Evolutionary conservation across 2,329 filamentous ascomycete genomes (phyloP).

Genomic region (Pseudofabraea citricarpa): DNA sequence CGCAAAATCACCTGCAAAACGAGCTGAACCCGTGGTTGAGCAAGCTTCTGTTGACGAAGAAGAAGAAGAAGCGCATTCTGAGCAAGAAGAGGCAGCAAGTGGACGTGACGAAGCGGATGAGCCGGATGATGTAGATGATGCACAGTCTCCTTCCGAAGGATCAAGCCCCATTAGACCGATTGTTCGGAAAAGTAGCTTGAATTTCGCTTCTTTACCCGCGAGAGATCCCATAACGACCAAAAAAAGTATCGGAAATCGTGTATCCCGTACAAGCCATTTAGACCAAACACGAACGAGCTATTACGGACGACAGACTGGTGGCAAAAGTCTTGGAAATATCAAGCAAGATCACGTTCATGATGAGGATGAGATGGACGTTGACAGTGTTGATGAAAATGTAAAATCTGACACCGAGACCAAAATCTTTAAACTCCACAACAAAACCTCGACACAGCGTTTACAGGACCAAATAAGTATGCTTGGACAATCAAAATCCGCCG

Average conservation of each 20-base stretch:
- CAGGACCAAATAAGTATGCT: conserved; percentile 86
- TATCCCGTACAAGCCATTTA: conserved; percentile 73
- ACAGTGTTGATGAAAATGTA: conserved; percentile 10
- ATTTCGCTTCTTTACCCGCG: conserved; percentile 87
- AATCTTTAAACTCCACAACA: conserved; percentile 60
- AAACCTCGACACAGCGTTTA: conserved; percentile 88
- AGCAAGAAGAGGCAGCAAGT: neutral
- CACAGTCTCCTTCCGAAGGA: conserved; percentile 59
- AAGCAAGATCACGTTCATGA: conserved; percentile 43
- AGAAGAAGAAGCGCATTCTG: conserved; percentile 4
- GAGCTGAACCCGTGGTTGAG: neutral
- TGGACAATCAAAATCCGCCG: conserved; percentile 44
- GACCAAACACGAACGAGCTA: conserved; percentile 71
- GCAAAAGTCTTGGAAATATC: conserved; percentile 60
- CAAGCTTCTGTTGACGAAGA: neutral
- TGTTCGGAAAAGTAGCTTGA: conserved; percentile 89
- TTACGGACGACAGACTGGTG: conserved; percentile 67
- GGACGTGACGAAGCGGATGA: conserved; percentile 12
- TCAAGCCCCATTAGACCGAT: conserved; percentile 73
- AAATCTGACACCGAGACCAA: conserved; percentile 39
- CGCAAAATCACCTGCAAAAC: conserved; percentile 6
- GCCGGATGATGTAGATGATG: conserved; percentile 37
- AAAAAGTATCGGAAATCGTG: conserved; percentile 71
- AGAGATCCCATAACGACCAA: conserved; percentile 81
- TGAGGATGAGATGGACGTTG: conserved; percentile 51